Percentiles rank a stretch among this genome's conserved stretches.
phyloP scores from a whole-genome alignment of 345 rosid species.

The Linum lewisii region DNA sequence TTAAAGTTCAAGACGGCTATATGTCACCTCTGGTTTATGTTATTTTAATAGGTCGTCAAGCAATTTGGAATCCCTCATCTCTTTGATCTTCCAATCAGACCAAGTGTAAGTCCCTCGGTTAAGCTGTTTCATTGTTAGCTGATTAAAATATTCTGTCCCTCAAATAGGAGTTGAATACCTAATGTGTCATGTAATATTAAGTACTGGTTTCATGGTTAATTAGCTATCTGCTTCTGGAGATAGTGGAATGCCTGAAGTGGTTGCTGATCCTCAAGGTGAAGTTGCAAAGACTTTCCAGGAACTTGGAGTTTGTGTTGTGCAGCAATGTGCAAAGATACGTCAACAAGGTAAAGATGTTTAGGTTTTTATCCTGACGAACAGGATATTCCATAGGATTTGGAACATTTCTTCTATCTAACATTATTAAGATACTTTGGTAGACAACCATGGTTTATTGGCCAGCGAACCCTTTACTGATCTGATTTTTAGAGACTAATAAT shows the following conservation, averaged over 20 bases:
- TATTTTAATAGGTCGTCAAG: conserved; percentile 64
- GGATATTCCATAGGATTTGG: too few relatives aligned
- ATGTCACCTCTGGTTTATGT: conserved; percentile 5
- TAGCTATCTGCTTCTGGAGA: conserved; percentile 97
- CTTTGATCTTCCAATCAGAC: conserved; percentile 90
- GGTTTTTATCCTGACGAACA: not conserved
- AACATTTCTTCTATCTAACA: too few relatives aligned
- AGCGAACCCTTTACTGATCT: too few relatives aligned
- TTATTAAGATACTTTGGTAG: not conserved
- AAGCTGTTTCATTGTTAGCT: conserved; percentile 2
- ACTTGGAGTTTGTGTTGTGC: conserved; percentile 84
- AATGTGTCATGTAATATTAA: conserved; percentile 3
- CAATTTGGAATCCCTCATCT: conserved; percentile 98
- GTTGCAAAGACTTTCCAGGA: conserved; percentile 77
- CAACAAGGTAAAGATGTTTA: conserved; percentile 57
- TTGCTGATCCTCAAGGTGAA: conserved; percentile 80
- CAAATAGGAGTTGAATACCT: not conserved
- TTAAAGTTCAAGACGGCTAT: not conserved
- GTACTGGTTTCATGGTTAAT: conserved; percentile 6
- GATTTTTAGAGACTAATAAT: too few relatives aligned
- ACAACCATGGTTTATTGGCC: too few relatives aligned
- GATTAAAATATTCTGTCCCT: not conserved
- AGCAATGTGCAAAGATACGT: conserved; percentile 94
- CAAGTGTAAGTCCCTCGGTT: conserved; percentile 45
- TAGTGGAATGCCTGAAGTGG: conserved; percentile 86